Evolutionary conservation across 2,329 filamentous ascomycete genomes (phyloP), one percentile per base, ranked within the genome.

Genomic region (Polychaeton citri): DNA sequence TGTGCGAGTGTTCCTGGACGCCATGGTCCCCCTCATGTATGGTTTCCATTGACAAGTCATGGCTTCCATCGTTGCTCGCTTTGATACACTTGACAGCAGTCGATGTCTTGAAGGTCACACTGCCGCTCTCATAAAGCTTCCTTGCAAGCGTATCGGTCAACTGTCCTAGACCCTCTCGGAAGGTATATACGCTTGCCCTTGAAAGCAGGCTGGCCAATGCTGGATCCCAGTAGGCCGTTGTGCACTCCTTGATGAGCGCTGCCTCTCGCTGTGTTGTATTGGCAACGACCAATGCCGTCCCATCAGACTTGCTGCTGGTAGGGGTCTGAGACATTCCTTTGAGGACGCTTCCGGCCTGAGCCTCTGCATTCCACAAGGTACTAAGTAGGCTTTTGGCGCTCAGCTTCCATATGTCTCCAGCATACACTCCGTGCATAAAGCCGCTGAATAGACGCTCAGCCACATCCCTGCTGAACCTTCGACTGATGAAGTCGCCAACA

Each of bases 361-460:
- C 52, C 41, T 78, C 72, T 38, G 69, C 59, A n/a, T 68, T 43
- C 51, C 65, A 66, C 0, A 64, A 38, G 18, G 58, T 46, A 7
- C 78, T 61, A 26, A 79, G 53, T 28, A 81, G 63, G 34, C 74
- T 76, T 47, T 74, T 75, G 33, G 74, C 75, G 57, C 86, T 94
- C 34, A 96, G 65, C 52, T 79, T 71, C 55, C 82, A 76, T 33
- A 93, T 74, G 58, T 95, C 82, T 4, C 90, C 90, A 16, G 87
- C 90, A 57, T 92, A 94, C 39, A 96, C 85, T 30, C 90, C 90
- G 58, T 96, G 90, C 36, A 85, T 59, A 2, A 76, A 53, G 1
- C 79, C 85, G 4, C 85, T 94, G 5, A 76, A 60, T 13, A 94
- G 36, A 48, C 92, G 87, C 46, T 90, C 69, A 10, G 75, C 74